Percentiles rank a stretch among this genome's conserved stretches.
Conservation (phyloP, 805 yeast species). For the Candida cerambycidarum region DNA sequence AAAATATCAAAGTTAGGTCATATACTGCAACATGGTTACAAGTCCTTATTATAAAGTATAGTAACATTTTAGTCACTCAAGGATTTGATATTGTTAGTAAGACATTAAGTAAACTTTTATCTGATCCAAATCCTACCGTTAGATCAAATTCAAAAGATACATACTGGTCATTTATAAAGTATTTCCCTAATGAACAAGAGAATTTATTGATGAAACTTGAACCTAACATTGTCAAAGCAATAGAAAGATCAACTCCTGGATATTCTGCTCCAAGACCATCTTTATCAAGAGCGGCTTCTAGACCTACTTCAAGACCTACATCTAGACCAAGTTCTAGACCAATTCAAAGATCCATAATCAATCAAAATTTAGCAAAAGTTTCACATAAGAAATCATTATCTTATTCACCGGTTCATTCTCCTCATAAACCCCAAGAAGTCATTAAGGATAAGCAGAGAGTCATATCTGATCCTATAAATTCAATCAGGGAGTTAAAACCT, state of each 20-base stretch:
- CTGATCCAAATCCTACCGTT: slow-evolving; percentile 79
- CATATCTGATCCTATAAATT: not conserved
- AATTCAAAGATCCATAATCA: slow-evolving; percentile 17
- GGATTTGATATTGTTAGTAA: slow-evolving; percentile 46
- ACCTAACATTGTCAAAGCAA: slow-evolving; percentile 50
- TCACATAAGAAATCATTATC: slow-evolving; percentile 8
- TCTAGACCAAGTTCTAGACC: slow-evolving; percentile 5
- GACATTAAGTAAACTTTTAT: slow-evolving; percentile 57
- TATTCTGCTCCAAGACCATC: not conserved
- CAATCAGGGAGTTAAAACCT: not conserved
- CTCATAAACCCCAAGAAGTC: slow-evolving; percentile 24
- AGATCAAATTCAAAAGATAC: slow-evolving; percentile 72
- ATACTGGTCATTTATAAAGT: slow-evolving; percentile 65
- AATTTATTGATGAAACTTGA: slow-evolving; percentile 41
- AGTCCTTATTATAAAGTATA: slow-evolving; percentile 55
- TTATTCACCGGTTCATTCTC: slow-evolving; percentile 5
- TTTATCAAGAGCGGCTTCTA: too few relatives aligned
- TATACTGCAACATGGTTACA: slow-evolving; percentile 72
- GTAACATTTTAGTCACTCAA: slow-evolving; percentile 22
- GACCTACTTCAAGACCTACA: slow-evolving; percentile 2
- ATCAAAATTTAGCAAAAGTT: not conserved
- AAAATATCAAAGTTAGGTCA: slow-evolving; percentile 67
- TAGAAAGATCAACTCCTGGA: slow-evolving; percentile 58
- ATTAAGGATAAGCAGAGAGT: slow-evolving; percentile 26
- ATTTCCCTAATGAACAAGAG: slow-evolving; percentile 55